Evolutionary conservation across 2,329 filamentous ascomycete species (phyloP).

Genomic region (Neonectria hederae): DNA sequence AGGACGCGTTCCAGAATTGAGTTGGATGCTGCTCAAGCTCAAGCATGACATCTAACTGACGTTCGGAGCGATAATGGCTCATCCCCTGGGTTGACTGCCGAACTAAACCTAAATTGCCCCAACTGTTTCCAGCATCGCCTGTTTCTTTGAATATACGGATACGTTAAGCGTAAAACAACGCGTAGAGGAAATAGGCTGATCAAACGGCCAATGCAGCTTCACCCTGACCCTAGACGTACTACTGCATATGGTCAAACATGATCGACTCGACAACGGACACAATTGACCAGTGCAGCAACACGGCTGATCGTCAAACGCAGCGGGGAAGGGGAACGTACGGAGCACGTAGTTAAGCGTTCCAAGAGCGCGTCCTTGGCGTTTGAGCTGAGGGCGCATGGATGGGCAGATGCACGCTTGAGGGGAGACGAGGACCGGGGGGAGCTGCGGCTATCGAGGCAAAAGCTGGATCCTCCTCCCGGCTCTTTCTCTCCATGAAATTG

Average conservation of each 20-base stretch:
- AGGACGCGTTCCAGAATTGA: background rate
- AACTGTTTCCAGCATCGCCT: constrained; percentile 4
- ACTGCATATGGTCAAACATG: constrained; percentile 4
- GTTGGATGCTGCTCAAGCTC: background rate
- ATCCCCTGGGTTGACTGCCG: background rate
- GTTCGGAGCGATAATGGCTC: too few species aligned
- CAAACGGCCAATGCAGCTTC: constrained; percentile 5
- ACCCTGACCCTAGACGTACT: background rate
- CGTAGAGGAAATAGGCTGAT: background rate
- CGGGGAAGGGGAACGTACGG: constrained; percentile 15
- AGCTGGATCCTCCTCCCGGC: background rate
- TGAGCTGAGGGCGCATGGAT: constrained; percentile 30
- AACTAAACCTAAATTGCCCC: background rate
- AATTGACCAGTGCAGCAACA: constrained; percentile 23
- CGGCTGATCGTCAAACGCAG: constrained; percentile 31
- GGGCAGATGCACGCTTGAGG: constrained; percentile 26
- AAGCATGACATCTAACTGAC: background rate
- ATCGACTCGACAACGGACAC: constrained; percentile 1
- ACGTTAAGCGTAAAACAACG: constrained; percentile 3
- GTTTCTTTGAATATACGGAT: constrained; percentile 1
- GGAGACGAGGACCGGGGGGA: background rate
- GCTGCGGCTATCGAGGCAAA: background rate
- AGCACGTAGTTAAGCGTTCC: constrained; percentile 34
- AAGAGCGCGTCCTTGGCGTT: constrained; percentile 33
- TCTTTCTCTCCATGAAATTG: background rate